Evolutionary conservation across 1,284 basidiomycete genomes (phyloP), one percentile per base, ranked within the genome.

Genomic region (Ganoderma lingzhi): DNA sequence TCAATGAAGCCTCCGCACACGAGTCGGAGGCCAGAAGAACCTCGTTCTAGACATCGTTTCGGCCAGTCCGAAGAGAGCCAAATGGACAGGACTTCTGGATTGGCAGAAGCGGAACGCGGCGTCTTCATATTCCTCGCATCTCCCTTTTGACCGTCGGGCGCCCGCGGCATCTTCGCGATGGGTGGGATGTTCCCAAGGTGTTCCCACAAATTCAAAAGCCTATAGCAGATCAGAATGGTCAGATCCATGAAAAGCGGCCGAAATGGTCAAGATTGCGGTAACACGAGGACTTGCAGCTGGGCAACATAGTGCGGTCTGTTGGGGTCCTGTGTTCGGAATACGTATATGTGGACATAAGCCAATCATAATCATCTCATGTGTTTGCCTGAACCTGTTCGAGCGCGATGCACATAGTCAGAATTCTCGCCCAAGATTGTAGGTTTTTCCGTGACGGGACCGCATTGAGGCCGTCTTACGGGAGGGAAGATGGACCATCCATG

Each of bases 61-160:
- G 44, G 51, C 35, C 14, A 39, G 45, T n/a, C 14, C 56, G 53
- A 32, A 60, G 66, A 53, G 41, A 58, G 60, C 53, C 23, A 58
- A 23, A 8, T 58, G 55, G 62, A 64, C 41, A 28, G 23, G 63
- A 19, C 59, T 65, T 68, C 67, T 51, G 44, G 67, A 68, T 64
- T 64, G 67, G 67, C 67, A 60, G 67, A 55, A 65, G 67, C 41
- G 51, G 67, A 67, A 63, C 55, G 59, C 37, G 14, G 41, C n/a
- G 39, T 23, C 37, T 39, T 61, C 59, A 23, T 61, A 41, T 61
- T 42, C 39, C 10, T 42, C 59, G 41, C 23, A 23, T 28, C n/a
- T 60, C 5, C n/a, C 19, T 12, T 39, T 35, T 10, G 37, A 39
- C 35, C n/a, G 15, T 60, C 35, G 12, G 59, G 39, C 59, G 59